Percentiles rank a stretch among this genome's conserved stretches.
Evolutionary conservation across 2,329 filamentous ascomycete genomes (phyloP).

Genomic region (Fusarium begoniae): DNA sequence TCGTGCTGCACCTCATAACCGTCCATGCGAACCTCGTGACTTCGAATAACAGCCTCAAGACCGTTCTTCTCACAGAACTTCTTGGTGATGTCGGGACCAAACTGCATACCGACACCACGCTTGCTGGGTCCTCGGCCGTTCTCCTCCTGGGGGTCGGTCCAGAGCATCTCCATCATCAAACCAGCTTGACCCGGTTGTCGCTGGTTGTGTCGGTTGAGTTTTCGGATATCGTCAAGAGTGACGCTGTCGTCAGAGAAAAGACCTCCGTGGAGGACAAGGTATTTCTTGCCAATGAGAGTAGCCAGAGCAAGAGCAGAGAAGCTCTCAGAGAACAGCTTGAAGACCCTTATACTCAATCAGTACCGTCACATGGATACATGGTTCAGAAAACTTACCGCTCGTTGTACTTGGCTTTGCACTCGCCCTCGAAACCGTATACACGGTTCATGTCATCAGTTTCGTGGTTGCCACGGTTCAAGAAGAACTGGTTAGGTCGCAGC

Average conservation of each 20-base stretch:
- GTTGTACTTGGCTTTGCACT: conserved; percentile 98
- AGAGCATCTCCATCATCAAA: conserved; percentile 99
- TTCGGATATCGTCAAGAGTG: conserved; percentile 91
- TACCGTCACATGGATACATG: background rate
- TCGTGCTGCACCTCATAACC: conserved; percentile 99
- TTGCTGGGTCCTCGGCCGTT: conserved; percentile 94
- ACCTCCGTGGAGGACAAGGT: conserved; percentile 91
- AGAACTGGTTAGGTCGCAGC: conserved; percentile 87
- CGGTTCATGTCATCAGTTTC: conserved; percentile 99
- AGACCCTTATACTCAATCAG: conserved; percentile 64
- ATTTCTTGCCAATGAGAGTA: conserved; percentile 90
- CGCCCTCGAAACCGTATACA: conserved; percentile 97
- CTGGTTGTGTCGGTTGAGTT: conserved; percentile 89
- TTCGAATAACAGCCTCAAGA: conserved; percentile 92
- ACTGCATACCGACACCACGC: conserved; percentile 94
- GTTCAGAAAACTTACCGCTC: conserved; percentile 64
- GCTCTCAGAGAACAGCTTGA: conserved; percentile 97
- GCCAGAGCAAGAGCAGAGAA: conserved; percentile 95
- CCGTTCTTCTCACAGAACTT: conserved; percentile 96
- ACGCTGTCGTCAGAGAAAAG: conserved; percentile 96
- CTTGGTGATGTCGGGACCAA: conserved; percentile 96
- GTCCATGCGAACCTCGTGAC: conserved; percentile 98
- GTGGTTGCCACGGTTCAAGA: conserved; percentile 97
- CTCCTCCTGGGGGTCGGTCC: conserved; percentile 92
- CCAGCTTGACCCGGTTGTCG: conserved; percentile 92